Conservation (phyloP, 768 basidiomycete species). For the Strobilomyces dryophilus region DNA sequence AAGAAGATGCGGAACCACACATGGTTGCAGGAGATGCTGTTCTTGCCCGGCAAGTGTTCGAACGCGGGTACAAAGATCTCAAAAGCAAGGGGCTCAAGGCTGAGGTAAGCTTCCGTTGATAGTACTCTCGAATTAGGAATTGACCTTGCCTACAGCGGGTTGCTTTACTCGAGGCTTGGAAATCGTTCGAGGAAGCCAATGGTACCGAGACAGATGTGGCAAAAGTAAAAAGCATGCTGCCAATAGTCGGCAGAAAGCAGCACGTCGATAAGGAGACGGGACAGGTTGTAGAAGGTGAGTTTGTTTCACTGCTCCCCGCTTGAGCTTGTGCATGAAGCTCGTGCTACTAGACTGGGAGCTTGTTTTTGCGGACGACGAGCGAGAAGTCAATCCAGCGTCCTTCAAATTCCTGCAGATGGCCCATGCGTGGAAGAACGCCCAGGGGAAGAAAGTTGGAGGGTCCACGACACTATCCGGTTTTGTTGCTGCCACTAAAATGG, state of each 20-base stretch:
- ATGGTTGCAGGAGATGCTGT: constrained; percentile 68
- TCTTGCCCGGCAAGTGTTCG: constrained; percentile 75
- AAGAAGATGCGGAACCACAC: constrained; percentile 48
- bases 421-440: constrained; percentile 77
- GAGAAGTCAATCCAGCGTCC: constrained; percentile 85
- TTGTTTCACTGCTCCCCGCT: not conserved
- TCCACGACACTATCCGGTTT: constrained; percentile 44
- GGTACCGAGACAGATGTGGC: constrained; percentile 70
- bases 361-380: constrained; percentile 94
- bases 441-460: constrained; percentile 39
- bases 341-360: constrained; percentile 85
- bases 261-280: constrained; percentile 82
- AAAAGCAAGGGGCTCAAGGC: constrained; percentile 78
- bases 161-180: constrained; percentile 91
- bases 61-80: constrained; percentile 83
- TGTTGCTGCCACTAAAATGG: constrained; percentile 34
- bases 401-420: constrained; percentile 98
- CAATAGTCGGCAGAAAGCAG: constrained; percentile 81
- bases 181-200: constrained; percentile 81
- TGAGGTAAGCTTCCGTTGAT: constrained; percentile 54
- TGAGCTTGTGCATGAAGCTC: not conserved
- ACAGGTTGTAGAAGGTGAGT: constrained; percentile 78
- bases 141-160: constrained; percentile 58
- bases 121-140: not conserved
- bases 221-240: constrained; percentile 91